Base-by-base conservation (phyloP, 2,329 filamentous ascomycete genomes). In the Eutypa lata region DNA sequence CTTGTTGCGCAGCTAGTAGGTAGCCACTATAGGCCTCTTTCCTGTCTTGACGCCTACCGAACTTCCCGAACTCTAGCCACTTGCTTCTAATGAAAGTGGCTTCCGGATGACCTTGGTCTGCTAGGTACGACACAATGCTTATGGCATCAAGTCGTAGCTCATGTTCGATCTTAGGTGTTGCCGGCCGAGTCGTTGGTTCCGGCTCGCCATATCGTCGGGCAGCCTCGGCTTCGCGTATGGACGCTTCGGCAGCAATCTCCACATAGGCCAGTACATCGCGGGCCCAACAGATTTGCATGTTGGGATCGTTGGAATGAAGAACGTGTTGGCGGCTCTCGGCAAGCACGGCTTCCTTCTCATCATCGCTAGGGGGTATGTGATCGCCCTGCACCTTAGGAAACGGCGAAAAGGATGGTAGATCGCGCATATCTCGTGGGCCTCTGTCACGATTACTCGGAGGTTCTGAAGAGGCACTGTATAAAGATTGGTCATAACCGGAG, bases 21-120 rank as follows among this genome's bases (percentile, higher is more conserved):
- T 97, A 99, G 64, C 88, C 89, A 56, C 86, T 75, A 68, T 95
- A 97, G 7, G 94, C 93, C 73, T 97, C 93, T 65, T 93, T 92
- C 75, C 96, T 96, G 76, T 99, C 94, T 55, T 91, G 80, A 26
- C 91, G 85, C 70, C 88, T 86, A 38, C 91, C 91, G 67, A 97
- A 97, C 68, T 96, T 96, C 62, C 94, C 94, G 78, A 97, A 99
- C 69, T 99, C 94, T 48, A 96, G 79, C 94, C 94, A 99, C 81
- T 96, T 97, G 54, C 91, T 90, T 64, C 86, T 86, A 76, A 97
- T 90, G 69, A 97, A 99, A 60, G 95, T 85, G 22, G 94, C 94
- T 66, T 94, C 91, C 22, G 94, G 94, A 63, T 99, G 94, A 57
- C 88, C 85, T 70, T 99, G 94, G 49, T 92, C 88, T 22, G 93